phyloP scores from a whole-genome alignment of 1,284 basidiomycete genomes.

The Papiliotrema terrestris region DNA sequence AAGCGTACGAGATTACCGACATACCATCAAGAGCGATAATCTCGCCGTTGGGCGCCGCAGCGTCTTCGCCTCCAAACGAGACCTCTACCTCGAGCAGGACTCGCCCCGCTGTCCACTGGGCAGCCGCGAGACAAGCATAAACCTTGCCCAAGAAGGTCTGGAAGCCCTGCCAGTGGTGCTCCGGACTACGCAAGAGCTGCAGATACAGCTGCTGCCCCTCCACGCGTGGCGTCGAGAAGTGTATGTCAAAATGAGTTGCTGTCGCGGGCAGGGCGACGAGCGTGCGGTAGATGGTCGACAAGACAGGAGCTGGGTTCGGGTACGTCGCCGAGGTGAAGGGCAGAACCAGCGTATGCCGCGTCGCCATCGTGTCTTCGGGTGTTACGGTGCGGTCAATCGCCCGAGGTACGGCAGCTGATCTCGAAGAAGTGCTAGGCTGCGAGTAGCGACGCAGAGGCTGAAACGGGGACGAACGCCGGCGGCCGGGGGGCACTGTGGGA shows the following conservation, averaged over 20 bases:
- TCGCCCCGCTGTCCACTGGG: slow-evolving; percentile 34
- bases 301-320: slow-evolving; percentile 18
- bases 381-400: background rate
- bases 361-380: background rate
- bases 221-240: slow-evolving; percentile 23
- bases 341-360: slow-evolving; percentile 19
- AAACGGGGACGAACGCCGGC: background rate
- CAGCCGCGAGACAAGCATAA: slow-evolving; percentile 41
- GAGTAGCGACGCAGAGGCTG: background rate
- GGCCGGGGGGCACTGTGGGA: too few relatives aligned
- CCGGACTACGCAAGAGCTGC: slow-evolving; percentile 14
- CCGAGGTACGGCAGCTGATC: too few relatives aligned
- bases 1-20: background rate
- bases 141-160: slow-evolving; percentile 43
- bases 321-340: slow-evolving; percentile 32
- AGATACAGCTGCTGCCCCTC: slow-evolving; percentile 20
- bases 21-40: slow-evolving; percentile 20
- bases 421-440: background rate
- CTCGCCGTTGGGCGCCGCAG: background rate
- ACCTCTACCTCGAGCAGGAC: slow-evolving; percentile 45
- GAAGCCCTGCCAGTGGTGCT: slow-evolving; percentile 27
- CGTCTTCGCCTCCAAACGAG: slow-evolving; percentile 36
- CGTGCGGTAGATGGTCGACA: slow-evolving; percentile 20
- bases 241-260: slow-evolving; percentile 19
- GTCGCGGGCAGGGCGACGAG: slow-evolving; percentile 14